Evolutionary conservation across 2,329 filamentous ascomycete species (phyloP).

Genomic region (Trichoderma cornu-damae): DNA sequence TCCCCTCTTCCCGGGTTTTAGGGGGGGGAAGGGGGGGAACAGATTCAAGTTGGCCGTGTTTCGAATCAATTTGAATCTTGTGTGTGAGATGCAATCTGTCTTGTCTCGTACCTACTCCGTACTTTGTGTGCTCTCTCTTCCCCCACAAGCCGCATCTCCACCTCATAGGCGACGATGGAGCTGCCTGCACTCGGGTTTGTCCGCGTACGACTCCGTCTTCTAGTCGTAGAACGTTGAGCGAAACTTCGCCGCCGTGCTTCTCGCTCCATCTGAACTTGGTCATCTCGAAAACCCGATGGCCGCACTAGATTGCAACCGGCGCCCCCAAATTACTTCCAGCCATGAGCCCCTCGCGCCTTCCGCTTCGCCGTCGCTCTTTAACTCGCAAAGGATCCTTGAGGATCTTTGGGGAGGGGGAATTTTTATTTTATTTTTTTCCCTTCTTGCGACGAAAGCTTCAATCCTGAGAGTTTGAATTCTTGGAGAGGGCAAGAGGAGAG

Average conservation of each 20-base stretch:
- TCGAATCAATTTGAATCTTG: neutral
- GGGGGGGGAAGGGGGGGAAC: neutral
- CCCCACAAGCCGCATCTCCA: slow-evolving; percentile 7
- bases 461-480: neutral
- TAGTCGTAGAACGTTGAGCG: slow-evolving; percentile 10
- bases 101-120: neutral
- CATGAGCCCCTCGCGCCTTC: slow-evolving; percentile 8
- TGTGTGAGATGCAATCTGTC: neutral
- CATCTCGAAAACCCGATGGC: neutral
- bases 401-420: neutral
- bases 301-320: slow-evolving; percentile 2
- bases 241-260: slow-evolving; percentile 7
- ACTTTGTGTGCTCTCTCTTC: neutral
- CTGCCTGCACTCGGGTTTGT: neutral
- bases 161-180: slow-evolving; percentile 6
- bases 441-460: neutral
- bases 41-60: slow-evolving; percentile 6
- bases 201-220: slow-evolving; percentile 1
- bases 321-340: slow-evolving; percentile 5
- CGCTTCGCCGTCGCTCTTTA: neutral
- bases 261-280: slow-evolving; percentile 7
- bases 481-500: neutral
- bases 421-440: too few relatives aligned
- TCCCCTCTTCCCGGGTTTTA: too few relatives aligned
- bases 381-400: neutral